Percentiles rank a stretch among this genome's conserved stretches.
Evolutionary conservation across 2,329 filamentous ascomycete genomes (phyloP).

Genomic region (Cladosporium austrohemisphaericum): DNA sequence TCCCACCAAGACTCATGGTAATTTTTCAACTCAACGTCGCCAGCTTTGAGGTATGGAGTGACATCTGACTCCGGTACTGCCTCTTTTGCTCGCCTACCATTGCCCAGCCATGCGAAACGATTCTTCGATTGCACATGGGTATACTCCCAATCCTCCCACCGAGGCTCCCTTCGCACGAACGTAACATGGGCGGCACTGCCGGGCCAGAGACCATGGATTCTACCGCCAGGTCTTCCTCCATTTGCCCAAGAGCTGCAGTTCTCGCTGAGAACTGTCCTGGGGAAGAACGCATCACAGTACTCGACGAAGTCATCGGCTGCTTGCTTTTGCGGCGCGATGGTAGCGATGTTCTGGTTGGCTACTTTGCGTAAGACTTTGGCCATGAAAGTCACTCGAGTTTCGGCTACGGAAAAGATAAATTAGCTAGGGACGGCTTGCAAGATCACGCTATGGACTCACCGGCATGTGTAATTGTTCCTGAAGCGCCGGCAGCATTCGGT

Average conservation of each 20-base stretch:
- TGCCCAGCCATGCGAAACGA: slow-evolving; percentile 63
- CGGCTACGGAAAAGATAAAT: slow-evolving; percentile 39
- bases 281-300: slow-evolving; percentile 44
- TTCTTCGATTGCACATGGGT: slow-evolving; percentile 45
- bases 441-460: not conserved
- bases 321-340: slow-evolving; percentile 53
- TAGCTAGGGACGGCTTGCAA: not conserved
- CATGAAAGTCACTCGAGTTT: slow-evolving; percentile 62
- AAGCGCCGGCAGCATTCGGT: slow-evolving; percentile 56
- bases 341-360: slow-evolving; percentile 61
- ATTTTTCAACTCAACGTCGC: slow-evolving; percentile 56
- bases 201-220: slow-evolving; percentile 67
- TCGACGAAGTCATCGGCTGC: slow-evolving; percentile 48
- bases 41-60: slow-evolving; percentile 60
- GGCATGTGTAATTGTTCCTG: slow-evolving; percentile 58
- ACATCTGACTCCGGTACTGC: slow-evolving; percentile 53
- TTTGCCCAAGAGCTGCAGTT: slow-evolving; percentile 70
- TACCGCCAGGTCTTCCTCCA: slow-evolving; percentile 53
- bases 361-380: slow-evolving; percentile 66
- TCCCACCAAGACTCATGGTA: slow-evolving; percentile 66
- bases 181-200: slow-evolving; percentile 62
- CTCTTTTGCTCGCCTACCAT: slow-evolving; percentile 62
- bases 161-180: slow-evolving; percentile 51
- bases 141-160: slow-evolving; percentile 60
- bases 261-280: slow-evolving; percentile 53